Conservation (phyloP, 2,329 filamentous ascomycete species). For the Sporothrix dimorphospora region DNA sequence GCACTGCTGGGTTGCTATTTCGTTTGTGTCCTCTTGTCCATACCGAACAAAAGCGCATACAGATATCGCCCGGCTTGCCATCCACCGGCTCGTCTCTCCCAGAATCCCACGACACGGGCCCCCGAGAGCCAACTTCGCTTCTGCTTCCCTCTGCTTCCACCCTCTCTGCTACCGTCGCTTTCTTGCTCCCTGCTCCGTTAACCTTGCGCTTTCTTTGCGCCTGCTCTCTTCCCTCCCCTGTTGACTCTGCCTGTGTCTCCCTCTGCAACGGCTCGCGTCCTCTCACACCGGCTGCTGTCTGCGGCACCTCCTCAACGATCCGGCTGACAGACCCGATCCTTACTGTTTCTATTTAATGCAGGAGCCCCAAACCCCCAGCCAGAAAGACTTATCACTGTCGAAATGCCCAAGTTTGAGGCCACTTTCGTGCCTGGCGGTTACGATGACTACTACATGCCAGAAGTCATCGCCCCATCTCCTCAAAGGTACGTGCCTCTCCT, state of each 20-base stretch:
- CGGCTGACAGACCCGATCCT: slow-evolving; percentile 14
- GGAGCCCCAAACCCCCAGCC: slow-evolving; percentile 13
- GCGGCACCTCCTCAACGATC: slow-evolving; percentile 1
- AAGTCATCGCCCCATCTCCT: slow-evolving; percentile 58
- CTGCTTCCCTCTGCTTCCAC: background rate
- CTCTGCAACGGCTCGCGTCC: background rate
- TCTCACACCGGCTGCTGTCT: background rate
- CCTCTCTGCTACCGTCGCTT: background rate
- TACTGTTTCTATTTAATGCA: slow-evolving; percentile 33
- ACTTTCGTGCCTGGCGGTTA: slow-evolving; percentile 60
- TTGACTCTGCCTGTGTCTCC: background rate
- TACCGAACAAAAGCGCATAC: background rate
- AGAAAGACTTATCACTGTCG: slow-evolving; percentile 38
- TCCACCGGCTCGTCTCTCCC: background rate
- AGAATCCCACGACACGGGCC: background rate
- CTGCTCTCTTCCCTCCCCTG: background rate
- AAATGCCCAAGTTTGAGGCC: slow-evolving; percentile 53
- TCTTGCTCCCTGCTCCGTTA: background rate
- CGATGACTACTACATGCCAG: slow-evolving; percentile 63
- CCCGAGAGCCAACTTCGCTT: background rate
- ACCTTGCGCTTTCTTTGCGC: background rate
- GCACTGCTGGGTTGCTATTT: background rate
- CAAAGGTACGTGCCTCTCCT: slow-evolving; percentile 49
- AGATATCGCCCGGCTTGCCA: background rate
- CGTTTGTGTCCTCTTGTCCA: no score